Conservation (phyloP, 176 grass and related monocot species). For the Eremochloa ophiuroides region DNA sequence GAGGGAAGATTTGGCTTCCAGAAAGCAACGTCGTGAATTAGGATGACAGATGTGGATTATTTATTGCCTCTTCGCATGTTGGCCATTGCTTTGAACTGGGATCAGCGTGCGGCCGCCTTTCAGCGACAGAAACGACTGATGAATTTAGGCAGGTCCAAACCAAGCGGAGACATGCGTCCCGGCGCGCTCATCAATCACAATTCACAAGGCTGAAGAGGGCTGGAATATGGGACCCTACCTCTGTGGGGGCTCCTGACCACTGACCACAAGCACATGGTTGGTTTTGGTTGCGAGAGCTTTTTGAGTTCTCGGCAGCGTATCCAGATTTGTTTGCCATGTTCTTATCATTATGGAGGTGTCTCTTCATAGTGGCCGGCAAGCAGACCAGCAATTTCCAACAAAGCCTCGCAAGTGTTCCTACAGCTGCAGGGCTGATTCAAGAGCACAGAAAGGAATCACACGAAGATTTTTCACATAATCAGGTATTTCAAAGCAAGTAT, state of each 20-base stretch:
- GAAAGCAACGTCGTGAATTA: not conserved
- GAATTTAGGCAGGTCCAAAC: not conserved
- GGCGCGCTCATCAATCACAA: not conserved
- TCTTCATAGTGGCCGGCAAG: not conserved
- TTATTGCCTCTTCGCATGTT: not conserved
- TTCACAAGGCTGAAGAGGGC: constrained; percentile 1
- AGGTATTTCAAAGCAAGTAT: not conserved
- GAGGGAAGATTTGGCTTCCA: not conserved
- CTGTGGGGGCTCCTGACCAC: not conserved
- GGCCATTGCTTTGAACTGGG: not conserved
- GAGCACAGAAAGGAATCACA: not conserved
- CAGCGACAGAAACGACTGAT: not conserved
- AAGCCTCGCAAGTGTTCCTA: too few species aligned
- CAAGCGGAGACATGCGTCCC: not conserved
- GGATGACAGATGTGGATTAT: not conserved
- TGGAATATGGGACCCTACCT: constrained; percentile 11
- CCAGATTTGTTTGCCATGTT: not conserved
- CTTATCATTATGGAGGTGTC: too few species aligned
- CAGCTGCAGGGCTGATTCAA: too few species aligned
- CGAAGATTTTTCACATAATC: not conserved
- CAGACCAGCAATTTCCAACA: too few species aligned
- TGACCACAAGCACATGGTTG: not conserved
- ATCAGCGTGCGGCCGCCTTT: not conserved
- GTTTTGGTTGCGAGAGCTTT: too few species aligned
- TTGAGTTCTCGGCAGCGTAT: not conserved